Percentiles rank a stretch among this genome's conserved stretches.
phyloP scores from a whole-genome alignment of 768 basidiomycete species.

The Psilocybe sp. region DNA sequence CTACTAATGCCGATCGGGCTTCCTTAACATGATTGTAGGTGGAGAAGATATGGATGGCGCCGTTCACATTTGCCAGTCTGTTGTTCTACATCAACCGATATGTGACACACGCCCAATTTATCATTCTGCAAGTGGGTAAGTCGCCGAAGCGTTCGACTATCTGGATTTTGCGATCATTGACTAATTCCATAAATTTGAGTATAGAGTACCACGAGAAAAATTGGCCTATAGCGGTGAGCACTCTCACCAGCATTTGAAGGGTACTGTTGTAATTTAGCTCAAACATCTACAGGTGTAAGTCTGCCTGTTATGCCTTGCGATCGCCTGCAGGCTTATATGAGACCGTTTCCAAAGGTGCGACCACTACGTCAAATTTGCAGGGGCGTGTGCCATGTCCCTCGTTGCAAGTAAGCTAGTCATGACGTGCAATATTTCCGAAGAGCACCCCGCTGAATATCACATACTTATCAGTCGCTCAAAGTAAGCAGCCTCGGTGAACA shows the following conservation, averaged over 20 bases:
- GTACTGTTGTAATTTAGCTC: background rate
- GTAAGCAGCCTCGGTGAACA: constrained; percentile 4
- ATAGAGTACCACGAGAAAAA: constrained; percentile 20
- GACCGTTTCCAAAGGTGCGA: constrained; percentile 11
- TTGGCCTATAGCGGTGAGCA: constrained; percentile 19
- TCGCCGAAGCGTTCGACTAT: background rate
- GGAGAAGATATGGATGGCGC: constrained; percentile 19
- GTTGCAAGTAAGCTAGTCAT: constrained; percentile 17
- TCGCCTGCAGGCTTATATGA: too few species aligned
- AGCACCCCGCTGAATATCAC: background rate
- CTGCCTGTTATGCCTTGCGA: background rate
- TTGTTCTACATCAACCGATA: constrained; percentile 21
- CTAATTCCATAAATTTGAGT: background rate
- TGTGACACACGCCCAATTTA: constrained; percentile 21
- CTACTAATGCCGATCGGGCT: background rate
- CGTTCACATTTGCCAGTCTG: constrained; percentile 16
- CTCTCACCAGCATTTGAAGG: background rate
- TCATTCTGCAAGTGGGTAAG: constrained; percentile 21
- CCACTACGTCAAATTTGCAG: constrained; percentile 21
- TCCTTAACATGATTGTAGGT: constrained; percentile 8
- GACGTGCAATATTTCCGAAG: too few species aligned
- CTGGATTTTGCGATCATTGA: background rate
- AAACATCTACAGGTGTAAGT: constrained; percentile 12
- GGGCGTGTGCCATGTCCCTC: constrained; percentile 18
- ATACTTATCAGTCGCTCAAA: constrained; percentile 12